Base-by-base conservation (phyloP, 148 eudicot species). In the Polygonum aviculare region DNA sequence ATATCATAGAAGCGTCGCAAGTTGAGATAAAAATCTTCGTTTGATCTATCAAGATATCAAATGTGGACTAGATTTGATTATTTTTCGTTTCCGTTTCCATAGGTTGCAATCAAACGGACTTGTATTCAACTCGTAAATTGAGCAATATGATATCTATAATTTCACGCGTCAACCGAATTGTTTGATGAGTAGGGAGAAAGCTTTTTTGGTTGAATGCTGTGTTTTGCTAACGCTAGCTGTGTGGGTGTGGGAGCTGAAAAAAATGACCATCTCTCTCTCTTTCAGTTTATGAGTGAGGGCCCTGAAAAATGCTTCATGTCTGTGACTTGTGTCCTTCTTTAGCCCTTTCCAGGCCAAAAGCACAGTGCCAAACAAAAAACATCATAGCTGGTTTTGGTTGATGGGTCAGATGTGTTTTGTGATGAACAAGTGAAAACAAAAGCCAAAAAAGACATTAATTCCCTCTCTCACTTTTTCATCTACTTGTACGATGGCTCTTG, bases 361-460 rank as follows among this genome's bases (percentile, higher is more conserved):
- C 67, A 22, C 35, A 26, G 67, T 21, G 67, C 26, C 35, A 60
- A 26, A 60, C 12, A 60, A 60, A 19, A 26, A 60, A 60, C 31
- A n/a, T 22, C 2, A 9, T 21, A 60, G 67, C 35, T 60, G 67
- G 35, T 21, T 60, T 8, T 60, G 67, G 35, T 21, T 60, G 67
- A 60, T 60, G 67, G 35, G 35, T 60, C 67, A 60, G 36, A 60
- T 60, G 36, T 60, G 14, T 60, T 60, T 60, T 60, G 1, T 60
- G 67, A 60, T 22, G 36, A n/a, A 51, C 16, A 9, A 12, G 70
- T 33, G 40, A 63, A 63, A 31, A 63, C 40, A 63, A 63, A 63
- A 63, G 70, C 70, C 70, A 65, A 63, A 31, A 63, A 63, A 63
- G 70, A 11, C 70, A 65, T 65, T 14, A 19, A 7, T n/a, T 21